Conservation (phyloP, 768 basidiomycete species). For the Obba rivulosa region DNA sequence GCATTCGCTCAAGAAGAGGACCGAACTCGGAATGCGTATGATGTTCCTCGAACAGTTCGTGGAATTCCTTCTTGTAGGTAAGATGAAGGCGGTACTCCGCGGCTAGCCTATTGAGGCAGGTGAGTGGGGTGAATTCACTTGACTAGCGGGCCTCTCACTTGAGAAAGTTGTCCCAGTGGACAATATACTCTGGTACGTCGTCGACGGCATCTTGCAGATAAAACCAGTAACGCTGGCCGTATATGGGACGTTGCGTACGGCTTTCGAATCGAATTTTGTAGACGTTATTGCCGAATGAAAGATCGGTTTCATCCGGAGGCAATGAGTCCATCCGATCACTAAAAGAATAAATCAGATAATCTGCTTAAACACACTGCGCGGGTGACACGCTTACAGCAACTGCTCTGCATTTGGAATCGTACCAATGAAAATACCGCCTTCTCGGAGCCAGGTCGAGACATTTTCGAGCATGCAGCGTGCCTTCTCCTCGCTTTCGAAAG, state of each 20-base stretch:
- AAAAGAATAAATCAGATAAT: constrained; percentile 4
- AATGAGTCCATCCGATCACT: constrained; percentile 71
- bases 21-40: constrained; percentile 75
- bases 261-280: constrained; percentile 87
- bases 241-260: constrained; percentile 53
- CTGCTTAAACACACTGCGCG: not conserved
- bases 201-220: constrained; percentile 94
- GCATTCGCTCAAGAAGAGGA: constrained; percentile 84
- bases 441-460: constrained; percentile 70
- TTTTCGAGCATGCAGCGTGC: constrained; percentile 91
- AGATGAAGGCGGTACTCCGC: constrained; percentile 70
- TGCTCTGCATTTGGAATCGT: constrained; percentile 89
- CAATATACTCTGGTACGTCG: constrained; percentile 95
- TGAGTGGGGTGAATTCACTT: not conserved
- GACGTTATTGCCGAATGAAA: constrained; percentile 86
- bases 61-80: constrained; percentile 84
- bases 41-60: constrained; percentile 82
- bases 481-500: constrained; percentile 87
- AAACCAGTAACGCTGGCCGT: constrained; percentile 93
- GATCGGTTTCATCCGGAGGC: constrained; percentile 58
- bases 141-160: constrained; percentile 42
- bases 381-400: constrained; percentile 55
- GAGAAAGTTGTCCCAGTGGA: constrained; percentile 92
- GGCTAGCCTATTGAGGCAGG: constrained; percentile 56
- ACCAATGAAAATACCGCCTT: constrained; percentile 93